A percentile compares a stretch with the other conserved stretches of the same genome.
phyloP scores from a whole-genome alignment of 2,329 filamentous ascomycete genomes.

The Scedosporium aurantiacum region DNA sequence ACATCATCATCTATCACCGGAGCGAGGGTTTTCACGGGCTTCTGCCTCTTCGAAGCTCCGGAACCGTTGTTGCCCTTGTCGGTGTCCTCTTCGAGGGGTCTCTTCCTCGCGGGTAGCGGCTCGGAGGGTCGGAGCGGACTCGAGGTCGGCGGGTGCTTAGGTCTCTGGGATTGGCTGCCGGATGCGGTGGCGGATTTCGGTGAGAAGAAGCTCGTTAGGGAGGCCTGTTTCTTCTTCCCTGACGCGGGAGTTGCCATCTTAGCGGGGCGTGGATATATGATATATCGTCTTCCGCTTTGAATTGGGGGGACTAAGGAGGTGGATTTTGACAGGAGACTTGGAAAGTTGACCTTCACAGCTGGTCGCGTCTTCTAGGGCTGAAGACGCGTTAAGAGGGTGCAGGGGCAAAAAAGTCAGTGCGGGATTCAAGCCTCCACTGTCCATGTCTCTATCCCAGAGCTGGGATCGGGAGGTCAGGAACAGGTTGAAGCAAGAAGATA shows the following conservation, averaged over 20 bases:
- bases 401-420: neutral
- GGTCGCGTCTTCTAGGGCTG: conserved; percentile 4
- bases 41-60: conserved; percentile 30
- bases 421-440: neutral
- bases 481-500: no score
- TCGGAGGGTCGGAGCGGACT: conserved; percentile 4
- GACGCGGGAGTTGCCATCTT: conserved; percentile 1
- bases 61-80: conserved; percentile 31
- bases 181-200: conserved; percentile 29
- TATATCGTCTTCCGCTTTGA: neutral
- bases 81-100: conserved; percentile 36
- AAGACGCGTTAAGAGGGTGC: conserved; percentile 8
- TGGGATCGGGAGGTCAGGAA: no score
- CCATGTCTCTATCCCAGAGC: neutral
- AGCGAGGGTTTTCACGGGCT: conserved; percentile 21
- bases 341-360: neutral
- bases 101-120: conserved; percentile 30
- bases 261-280: neutral
- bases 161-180: conserved; percentile 11
- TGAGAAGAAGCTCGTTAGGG: conserved; percentile 78
- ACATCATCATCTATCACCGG: conserved; percentile 19
- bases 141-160: conserved; percentile 5
- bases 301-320: neutral
- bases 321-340: neutral
- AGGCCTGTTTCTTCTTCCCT: conserved; percentile 63